A percentile compares a stretch with the other conserved stretches of the same genome.
Conservation (phyloP, 2,329 filamentous ascomycete species). For the Neonectria hederae region DNA sequence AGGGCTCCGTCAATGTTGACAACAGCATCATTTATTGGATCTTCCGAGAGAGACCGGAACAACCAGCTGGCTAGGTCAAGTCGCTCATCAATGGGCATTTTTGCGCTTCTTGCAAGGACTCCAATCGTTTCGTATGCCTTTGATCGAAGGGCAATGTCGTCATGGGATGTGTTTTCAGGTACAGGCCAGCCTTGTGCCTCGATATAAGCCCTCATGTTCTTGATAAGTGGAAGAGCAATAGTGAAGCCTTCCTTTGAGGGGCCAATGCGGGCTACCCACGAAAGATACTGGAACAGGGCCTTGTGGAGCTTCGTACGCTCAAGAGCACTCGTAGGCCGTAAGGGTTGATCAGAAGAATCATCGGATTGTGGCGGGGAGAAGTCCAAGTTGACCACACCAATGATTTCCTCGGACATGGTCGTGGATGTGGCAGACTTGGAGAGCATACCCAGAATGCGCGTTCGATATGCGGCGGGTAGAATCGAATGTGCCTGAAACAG, state of each 20-base stretch:
- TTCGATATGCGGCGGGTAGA: slow-evolving; percentile 77
- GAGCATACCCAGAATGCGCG: slow-evolving; percentile 78
- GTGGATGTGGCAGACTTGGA: slow-evolving; percentile 81
- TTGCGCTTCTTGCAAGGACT: slow-evolving; percentile 74
- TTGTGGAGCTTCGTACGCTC: slow-evolving; percentile 83
- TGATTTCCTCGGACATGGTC: slow-evolving; percentile 72
- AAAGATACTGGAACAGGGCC: slow-evolving; percentile 85
- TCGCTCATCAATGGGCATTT: slow-evolving; percentile 64
- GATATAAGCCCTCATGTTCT: slow-evolving; percentile 77
- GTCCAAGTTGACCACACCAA: slow-evolving; percentile 74
- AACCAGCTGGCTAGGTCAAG: slow-evolving; percentile 74
- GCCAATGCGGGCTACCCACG: slow-evolving; percentile 84
- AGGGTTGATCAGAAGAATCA: slow-evolving; percentile 24
- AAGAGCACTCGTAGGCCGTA: slow-evolving; percentile 63
- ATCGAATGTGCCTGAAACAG: slow-evolving; percentile 80
- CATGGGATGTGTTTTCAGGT: slow-evolving; percentile 65
- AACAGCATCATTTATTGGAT: slow-evolving; percentile 77
- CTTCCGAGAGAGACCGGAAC: slow-evolving; percentile 83
- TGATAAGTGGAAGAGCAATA: slow-evolving; percentile 75
- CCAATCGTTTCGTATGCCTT: slow-evolving; percentile 93
- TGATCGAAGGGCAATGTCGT: slow-evolving; percentile 74
- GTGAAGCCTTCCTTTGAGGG: slow-evolving; percentile 65
- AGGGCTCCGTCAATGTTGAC: slow-evolving; percentile 91
- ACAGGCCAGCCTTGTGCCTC: slow-evolving; percentile 84
- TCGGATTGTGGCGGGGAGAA: slow-evolving; percentile 53